A percentile compares a stretch with the other conserved stretches of the same genome.
Conservation (phyloP, 768 basidiomycete genomes). For the Gloeopeniophorella convolvens region DNA sequence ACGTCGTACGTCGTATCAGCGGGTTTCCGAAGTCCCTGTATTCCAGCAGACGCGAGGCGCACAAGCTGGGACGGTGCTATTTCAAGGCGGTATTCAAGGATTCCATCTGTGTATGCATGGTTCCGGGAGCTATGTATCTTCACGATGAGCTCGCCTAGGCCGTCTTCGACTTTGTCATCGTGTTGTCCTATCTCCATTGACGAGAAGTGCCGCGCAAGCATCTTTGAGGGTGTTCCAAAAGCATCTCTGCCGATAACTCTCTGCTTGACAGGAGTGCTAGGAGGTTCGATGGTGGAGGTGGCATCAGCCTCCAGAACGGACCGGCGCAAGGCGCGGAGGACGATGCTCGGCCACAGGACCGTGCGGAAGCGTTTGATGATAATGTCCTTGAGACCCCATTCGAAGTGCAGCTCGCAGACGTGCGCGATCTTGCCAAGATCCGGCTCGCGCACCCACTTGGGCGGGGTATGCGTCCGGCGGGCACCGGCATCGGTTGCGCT, state of each 20-base stretch:
- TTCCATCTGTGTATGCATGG: constrained; percentile 64
- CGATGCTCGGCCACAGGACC: constrained; percentile 71
- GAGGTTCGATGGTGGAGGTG: constrained; percentile 29
- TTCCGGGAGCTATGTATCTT: constrained; percentile 60
- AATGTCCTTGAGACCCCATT: constrained; percentile 82
- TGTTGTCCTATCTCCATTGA: constrained; percentile 33
- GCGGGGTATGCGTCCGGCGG: constrained; percentile 31
- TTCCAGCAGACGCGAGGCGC: constrained; percentile 54
- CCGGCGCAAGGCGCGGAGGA: constrained; percentile 66
- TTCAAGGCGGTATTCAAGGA: constrained; percentile 77
- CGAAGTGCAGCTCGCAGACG: constrained; percentile 82
- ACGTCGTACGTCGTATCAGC: constrained; percentile 22
- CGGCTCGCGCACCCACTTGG: constrained; percentile 48
- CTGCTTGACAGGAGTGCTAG: constrained; percentile 10
- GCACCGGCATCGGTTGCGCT: constrained; percentile 47
- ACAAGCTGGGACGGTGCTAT: constrained; percentile 64
- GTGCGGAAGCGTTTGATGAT: constrained; percentile 82
- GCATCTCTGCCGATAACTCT: background rate
- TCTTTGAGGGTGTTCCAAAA: constrained; percentile 40
- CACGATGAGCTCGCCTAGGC: constrained; percentile 43
- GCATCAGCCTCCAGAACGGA: constrained; percentile 35
- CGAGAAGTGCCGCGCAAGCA: constrained; percentile 53
- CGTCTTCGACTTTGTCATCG: constrained; percentile 28
- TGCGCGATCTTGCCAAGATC: constrained; percentile 66
- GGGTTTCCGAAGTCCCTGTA: constrained; percentile 51